phyloP scores from a whole-genome alignment of 495 filamentous ascomycete species.

The Acidomyces sp. region DNA sequence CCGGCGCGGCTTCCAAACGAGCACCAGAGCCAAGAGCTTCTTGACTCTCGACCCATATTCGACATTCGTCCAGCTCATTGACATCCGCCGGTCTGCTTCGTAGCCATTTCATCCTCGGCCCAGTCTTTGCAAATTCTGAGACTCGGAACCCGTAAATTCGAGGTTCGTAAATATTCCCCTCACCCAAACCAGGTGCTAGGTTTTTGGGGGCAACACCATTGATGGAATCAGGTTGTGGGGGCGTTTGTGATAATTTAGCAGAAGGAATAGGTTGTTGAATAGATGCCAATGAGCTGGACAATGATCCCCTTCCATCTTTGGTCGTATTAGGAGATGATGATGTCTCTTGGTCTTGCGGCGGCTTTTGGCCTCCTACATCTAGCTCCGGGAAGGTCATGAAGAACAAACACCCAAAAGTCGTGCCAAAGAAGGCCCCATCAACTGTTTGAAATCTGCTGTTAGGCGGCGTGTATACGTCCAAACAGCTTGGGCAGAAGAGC shows the following conservation, averaged over 20 bases:
- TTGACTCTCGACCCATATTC: conserved; percentile 32
- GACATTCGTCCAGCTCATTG: conserved; percentile 67
- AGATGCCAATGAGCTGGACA: conserved; percentile 9
- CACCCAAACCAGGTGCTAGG: conserved; percentile 75
- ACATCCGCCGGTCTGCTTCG: conserved; percentile 70
- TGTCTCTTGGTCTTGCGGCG: conserved; percentile 17
- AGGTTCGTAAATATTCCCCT: conserved; percentile 76
- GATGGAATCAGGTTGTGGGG: conserved; percentile 46
- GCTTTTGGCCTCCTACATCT: conserved; percentile 45
- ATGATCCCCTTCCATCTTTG: conserved; percentile 6
- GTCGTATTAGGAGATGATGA: conserved; percentile 26
- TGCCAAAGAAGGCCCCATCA: conserved; percentile 97
- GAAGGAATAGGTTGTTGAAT: not conserved
- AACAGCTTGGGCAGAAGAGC: conserved; percentile 90
- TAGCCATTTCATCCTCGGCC: conserved; percentile 94
- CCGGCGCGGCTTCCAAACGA: not conserved
- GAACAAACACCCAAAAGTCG: conserved; percentile 88
- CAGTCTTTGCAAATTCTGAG: conserved; percentile 68
- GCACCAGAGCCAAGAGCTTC: not conserved
- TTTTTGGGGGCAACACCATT: conserved; percentile 78
- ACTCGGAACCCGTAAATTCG: conserved; percentile 95
- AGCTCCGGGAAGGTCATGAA: conserved; percentile 97
- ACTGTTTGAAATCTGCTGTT: conserved; percentile 96
- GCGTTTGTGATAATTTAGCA: conserved; percentile 24
- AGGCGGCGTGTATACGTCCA: conserved; percentile 93